Base-by-base conservation (phyloP, 2,329 filamentous ascomycete genomes). In the Hypomyces rosellus region DNA sequence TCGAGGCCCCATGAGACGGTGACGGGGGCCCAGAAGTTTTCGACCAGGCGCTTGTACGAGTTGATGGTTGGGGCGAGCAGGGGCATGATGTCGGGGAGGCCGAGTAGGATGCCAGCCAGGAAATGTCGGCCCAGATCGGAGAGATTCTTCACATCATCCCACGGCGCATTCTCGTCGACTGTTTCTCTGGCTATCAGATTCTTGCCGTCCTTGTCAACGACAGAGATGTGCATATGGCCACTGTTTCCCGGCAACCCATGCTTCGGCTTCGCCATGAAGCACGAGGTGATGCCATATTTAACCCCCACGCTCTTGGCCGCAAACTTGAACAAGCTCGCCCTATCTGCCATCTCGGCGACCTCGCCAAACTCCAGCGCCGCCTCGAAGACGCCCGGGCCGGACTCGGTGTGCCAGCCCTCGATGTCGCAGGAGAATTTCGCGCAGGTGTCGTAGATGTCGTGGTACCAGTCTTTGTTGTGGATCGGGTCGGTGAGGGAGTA, bases 11-110 rank as follows among this genome's bases (percentile, higher is more conserved):
- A 99, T 0, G 89, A 96, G 0, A 97, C 93, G 0, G 92, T 96
- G 5, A 99, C 93, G 0, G 93, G 93, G 0, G 93, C 93, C 93
- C 93, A 99, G 71, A 96, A 97, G 72, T 97, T 97, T 74, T 99
- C 93, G 2, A 99, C 93, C 1, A 99, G 79, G 3, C 93, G 85
- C 73, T 99, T 99, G 77, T 99, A 99, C 54, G 89, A 95, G 77
- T 99, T 99, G 63, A 99, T 81, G 1, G 89, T 99, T 0, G 93
- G 93, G 1, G 92, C 93, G 12, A 99, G 76, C 52, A 97, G 76
- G 1, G 93, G 93, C 93, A 99, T 99, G 58, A 97, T 82, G 63
- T 96, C 89, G 2, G 93, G 89, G 4, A 99, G 78, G 13, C 92
- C 93, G 20, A 89, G 85, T 0, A 99, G 77, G 2, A 99, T 70